These are phyloP conservation scores for Corinectria fuckeliana DNA, from an alignment of 2,329 filamentous ascomycete species.

Conservation along the genomic window DNA sequence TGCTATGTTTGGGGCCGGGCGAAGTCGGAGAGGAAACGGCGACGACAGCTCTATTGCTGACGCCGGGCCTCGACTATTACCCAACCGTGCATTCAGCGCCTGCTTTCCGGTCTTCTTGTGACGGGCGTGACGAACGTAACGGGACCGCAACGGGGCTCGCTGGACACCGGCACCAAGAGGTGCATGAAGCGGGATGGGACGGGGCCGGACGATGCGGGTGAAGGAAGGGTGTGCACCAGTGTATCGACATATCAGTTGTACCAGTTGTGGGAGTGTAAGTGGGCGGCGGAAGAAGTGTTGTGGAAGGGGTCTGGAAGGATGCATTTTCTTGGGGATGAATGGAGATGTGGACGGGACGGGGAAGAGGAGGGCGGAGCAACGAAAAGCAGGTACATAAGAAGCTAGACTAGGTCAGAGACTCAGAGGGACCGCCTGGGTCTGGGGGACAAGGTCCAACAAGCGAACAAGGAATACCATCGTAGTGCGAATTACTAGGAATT, in stretches of 20 bases:
- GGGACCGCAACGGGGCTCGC: slow-evolving; percentile 25
- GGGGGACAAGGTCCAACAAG: not conserved
- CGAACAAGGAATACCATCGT: not conserved
- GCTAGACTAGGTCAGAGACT: not conserved
- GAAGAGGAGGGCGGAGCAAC: slow-evolving; percentile 11
- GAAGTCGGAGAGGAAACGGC: slow-evolving; percentile 27
- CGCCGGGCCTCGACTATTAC: slow-evolving; percentile 29
- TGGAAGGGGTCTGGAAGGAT: slow-evolving; percentile 32
- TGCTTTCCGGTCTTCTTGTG: slow-evolving; percentile 31
- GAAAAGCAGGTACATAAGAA: slow-evolving; percentile 14
- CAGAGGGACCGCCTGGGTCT: not conserved
- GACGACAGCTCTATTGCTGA: slow-evolving; percentile 23
- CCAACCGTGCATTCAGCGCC: slow-evolving; percentile 29
- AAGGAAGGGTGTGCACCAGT: slow-evolving; percentile 16
- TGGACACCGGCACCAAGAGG: slow-evolving; percentile 26
- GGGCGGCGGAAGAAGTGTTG: slow-evolving; percentile 1
- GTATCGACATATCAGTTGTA: no score
- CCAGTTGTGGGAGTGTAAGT: not conserved
- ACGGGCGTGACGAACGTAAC: slow-evolving; percentile 23
- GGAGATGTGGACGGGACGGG: slow-evolving; percentile 12
- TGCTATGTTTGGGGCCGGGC: slow-evolving; percentile 30
- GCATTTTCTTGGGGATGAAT: slow-evolving; percentile 18
- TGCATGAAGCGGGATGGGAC: slow-evolving; percentile 27
- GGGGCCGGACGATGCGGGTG: slow-evolving; percentile 16
- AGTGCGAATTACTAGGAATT: no score